Conservation (phyloP, 2,329 filamentous ascomycete genomes). For the Botrytis medusae region DNA sequence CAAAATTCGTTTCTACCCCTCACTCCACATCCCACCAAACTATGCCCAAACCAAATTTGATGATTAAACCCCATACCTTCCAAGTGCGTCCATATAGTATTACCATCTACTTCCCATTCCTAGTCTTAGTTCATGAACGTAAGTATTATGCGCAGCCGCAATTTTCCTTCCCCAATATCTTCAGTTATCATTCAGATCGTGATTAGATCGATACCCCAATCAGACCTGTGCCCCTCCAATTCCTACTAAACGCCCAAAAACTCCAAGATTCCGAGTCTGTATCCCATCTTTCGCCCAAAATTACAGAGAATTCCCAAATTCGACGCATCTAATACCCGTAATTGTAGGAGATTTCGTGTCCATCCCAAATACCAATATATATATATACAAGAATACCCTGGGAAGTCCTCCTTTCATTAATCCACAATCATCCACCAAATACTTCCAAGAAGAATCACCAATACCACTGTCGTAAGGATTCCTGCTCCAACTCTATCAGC, state of each 20-base stretch:
- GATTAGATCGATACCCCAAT: not conserved
- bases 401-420: not conserved
- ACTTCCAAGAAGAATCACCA: slow-evolving; percentile 54
- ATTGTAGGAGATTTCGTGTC: not conserved
- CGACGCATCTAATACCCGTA: not conserved
- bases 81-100: not conserved
- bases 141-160: not conserved
- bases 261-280: not conserved
- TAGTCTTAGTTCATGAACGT: not conserved
- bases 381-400: not conserved
- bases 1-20: not conserved
- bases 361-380: slow-evolving; percentile 2
- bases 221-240: not conserved
- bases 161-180: not conserved
- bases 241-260: slow-evolving; percentile 1
- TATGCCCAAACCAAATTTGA: slow-evolving; percentile 6
- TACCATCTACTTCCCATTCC: not conserved
- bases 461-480: slow-evolving; percentile 57
- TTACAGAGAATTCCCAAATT: not conserved
- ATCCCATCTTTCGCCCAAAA: not conserved
- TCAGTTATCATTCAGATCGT: not conserved
- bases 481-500: slow-evolving; percentile 69
- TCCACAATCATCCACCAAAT: slow-evolving; percentile 53
- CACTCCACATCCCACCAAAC: not conserved
- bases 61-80: not conserved